These are phyloP conservation scores for Yamadazyma ubonensis DNA, from an alignment of 805 yeast genomes.

Conservation along the genomic window DNA sequence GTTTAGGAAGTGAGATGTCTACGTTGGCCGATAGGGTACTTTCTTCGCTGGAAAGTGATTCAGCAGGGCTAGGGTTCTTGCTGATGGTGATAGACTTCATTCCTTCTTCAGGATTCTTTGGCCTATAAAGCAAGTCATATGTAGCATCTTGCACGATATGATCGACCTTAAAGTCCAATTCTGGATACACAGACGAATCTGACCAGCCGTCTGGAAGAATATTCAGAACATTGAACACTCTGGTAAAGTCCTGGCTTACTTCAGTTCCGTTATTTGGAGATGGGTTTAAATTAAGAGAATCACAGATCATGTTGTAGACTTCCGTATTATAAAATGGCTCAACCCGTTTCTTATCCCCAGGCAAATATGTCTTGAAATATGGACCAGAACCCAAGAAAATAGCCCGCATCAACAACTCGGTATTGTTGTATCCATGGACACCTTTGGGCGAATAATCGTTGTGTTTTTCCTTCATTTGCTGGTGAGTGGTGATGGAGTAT, in stretches of 20 bases:
- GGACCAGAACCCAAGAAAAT: slow-evolving; percentile 82
- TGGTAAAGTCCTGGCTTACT: slow-evolving; percentile 4
- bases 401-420: slow-evolving; percentile 79
- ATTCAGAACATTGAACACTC: slow-evolving; percentile 23
- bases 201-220: slow-evolving; percentile 44
- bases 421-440: slow-evolving; percentile 81
- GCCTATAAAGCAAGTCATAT: slow-evolving; percentile 45
- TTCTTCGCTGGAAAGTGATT: slow-evolving; percentile 26
- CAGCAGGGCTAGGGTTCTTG: slow-evolving; percentile 24
- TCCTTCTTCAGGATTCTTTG: slow-evolving; percentile 12
- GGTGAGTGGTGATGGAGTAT: slow-evolving; percentile 65
- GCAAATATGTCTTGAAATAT: slow-evolving; percentile 49
- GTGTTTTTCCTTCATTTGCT: slow-evolving; percentile 49
- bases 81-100: slow-evolving; percentile 18
- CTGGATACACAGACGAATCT: slow-evolving; percentile 50
- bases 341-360: slow-evolving; percentile 30
- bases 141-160: slow-evolving; percentile 49
- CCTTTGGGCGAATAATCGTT: slow-evolving; percentile 64
- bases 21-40: slow-evolving; percentile 12
- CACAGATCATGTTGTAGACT: slow-evolving; percentile 73
- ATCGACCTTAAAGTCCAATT: slow-evolving; percentile 45
- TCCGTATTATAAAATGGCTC: slow-evolving; percentile 72
- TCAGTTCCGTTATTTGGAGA: slow-evolving; percentile 63
- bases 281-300: slow-evolving; percentile 51
- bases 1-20: slow-evolving; percentile 15